A percentile compares a stretch with the other conserved stretches of the same genome.
These are phyloP conservation scores for Sphaerulina vaccinii DNA, from an alignment of 2,329 filamentous ascomycete species.

Conservation along the genomic window DNA sequence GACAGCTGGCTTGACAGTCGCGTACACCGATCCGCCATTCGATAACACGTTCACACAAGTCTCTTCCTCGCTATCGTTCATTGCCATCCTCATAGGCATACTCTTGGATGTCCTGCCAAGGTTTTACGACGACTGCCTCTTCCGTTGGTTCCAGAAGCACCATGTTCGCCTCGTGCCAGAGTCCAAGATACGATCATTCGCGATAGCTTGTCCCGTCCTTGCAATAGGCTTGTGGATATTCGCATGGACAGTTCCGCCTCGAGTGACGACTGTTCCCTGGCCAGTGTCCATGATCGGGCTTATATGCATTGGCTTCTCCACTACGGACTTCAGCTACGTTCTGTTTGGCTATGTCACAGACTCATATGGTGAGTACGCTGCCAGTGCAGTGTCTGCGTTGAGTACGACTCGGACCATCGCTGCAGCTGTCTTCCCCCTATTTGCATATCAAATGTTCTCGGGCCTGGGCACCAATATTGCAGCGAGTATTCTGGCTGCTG, in stretches of 20 bases:
- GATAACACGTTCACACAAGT: slow-evolving; percentile 37
- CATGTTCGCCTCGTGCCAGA: slow-evolving; percentile 49
- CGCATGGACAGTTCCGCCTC: slow-evolving; percentile 29
- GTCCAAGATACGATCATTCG: slow-evolving; percentile 30
- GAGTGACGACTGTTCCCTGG: slow-evolving; percentile 23
- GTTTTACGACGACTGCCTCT: slow-evolving; percentile 23
- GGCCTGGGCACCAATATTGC: slow-evolving; percentile 44
- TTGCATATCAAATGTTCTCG: slow-evolving; percentile 57
- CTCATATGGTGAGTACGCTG: slow-evolving; percentile 57
- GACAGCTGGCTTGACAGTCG: slow-evolving; percentile 25
- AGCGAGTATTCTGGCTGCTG: slow-evolving; percentile 33
- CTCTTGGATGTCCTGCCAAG: slow-evolving; percentile 32
- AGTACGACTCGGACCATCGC: slow-evolving; percentile 56
- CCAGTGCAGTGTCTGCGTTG: slow-evolving; percentile 57
- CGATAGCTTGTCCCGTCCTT: slow-evolving; percentile 17
- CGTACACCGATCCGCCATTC: slow-evolving; percentile 27
- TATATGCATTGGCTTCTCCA: slow-evolving; percentile 27
- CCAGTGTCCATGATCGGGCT: slow-evolving; percentile 29
- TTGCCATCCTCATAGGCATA: slow-evolving; percentile 42
- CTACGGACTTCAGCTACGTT: slow-evolving; percentile 27
- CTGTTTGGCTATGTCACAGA: slow-evolving; percentile 62
- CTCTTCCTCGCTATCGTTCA: slow-evolving; percentile 44
- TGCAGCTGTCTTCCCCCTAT: slow-evolving; percentile 57
- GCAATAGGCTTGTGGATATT: slow-evolving; percentile 33
- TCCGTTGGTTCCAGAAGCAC: slow-evolving; percentile 26